A percentile compares a stretch with the other conserved stretches of the same genome.
Conservation (phyloP, 352 stramenopile genomes). For the Phytophthora crassamura region DNA sequence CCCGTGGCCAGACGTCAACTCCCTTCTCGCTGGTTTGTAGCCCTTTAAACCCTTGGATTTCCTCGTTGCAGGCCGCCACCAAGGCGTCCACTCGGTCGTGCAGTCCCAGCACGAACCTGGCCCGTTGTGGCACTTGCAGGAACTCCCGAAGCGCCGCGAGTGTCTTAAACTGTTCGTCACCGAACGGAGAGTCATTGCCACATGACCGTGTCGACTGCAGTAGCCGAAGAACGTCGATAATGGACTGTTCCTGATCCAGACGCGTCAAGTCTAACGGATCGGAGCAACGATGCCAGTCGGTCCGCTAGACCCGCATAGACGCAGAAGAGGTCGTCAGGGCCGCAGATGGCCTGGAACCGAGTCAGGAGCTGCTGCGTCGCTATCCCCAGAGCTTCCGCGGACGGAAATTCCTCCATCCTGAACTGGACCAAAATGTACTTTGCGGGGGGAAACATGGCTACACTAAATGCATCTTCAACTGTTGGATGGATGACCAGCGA, state of each 20-base stretch:
- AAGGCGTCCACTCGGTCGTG: conserved; percentile 30
- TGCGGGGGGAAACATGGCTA: conserved; percentile 13
- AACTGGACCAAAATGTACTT: conserved; percentile 6
- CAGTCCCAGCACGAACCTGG: conserved; percentile 29
- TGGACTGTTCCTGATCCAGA: conserved; percentile 13
- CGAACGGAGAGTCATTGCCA: not conserved
- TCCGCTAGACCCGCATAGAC: conserved; percentile 14
- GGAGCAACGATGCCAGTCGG: conserved; percentile 9
- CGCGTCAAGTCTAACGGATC: not conserved
- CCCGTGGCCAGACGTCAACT: conserved; percentile 3
- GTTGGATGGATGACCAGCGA: conserved; percentile 6
- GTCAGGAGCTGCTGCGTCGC: conserved; percentile 16
- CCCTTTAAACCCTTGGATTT: not conserved
- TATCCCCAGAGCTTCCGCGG: not conserved
- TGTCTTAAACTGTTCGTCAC: not conserved
- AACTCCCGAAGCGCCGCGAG: conserved; percentile 17
- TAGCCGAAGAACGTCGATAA: conserved; percentile 20
- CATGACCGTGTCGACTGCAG: conserved; percentile 14
- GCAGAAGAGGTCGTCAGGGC: conserved; percentile 4
- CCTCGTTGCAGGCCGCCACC: not conserved
- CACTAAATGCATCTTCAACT: conserved; percentile 18
- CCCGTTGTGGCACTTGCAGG: conserved; percentile 27
- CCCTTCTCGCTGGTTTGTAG: conserved; percentile 4
- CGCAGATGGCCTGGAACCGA: conserved; percentile 8
- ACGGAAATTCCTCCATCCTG: not conserved